Percentiles rank a stretch among this genome's conserved stretches.
Evolutionary conservation across 2,329 filamentous ascomycete genomes (phyloP).

Genomic region (Ceratocystis albifundus): DNA sequence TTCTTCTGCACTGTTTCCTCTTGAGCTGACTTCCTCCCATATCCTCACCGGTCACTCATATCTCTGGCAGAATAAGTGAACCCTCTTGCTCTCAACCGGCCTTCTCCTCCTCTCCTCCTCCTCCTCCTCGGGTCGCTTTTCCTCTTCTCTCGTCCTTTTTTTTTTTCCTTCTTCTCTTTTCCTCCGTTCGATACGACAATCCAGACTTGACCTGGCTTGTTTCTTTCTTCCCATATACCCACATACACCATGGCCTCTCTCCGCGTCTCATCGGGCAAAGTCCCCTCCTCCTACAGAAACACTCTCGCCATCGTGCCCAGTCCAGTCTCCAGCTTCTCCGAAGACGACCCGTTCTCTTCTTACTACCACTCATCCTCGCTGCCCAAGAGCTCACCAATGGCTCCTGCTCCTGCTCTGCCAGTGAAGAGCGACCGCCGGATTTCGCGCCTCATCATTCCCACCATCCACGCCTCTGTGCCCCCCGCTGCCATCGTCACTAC

Average conservation of each 20-base stretch:
- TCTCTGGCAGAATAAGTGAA: constrained; percentile 20
- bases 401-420: constrained; percentile 34
- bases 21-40: constrained; percentile 4
- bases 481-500: constrained; percentile 3
- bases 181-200: background rate
- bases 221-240: background rate
- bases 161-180: background rate
- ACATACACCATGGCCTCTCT: constrained; percentile 18
- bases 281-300: constrained; percentile 20
- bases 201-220: background rate
- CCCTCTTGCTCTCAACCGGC: background rate
- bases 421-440: constrained; percentile 36
- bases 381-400: constrained; percentile 14
- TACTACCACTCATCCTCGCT: constrained; percentile 19
- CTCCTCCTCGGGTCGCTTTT: background rate
- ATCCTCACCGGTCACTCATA: constrained; percentile 15
- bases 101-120: too few relatives aligned
- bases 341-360: constrained; percentile 18
- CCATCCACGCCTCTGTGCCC: constrained; percentile 7
- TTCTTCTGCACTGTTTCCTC: background rate
- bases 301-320: constrained; percentile 20
- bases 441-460: constrained; percentile 33
- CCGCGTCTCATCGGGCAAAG: constrained; percentile 14
- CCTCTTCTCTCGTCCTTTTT: background rate
- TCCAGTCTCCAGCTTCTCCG: constrained; percentile 24